phyloP scores from a whole-genome alignment of 1,139 yeast species.

The Scheffersomyces stambukii region DNA sequence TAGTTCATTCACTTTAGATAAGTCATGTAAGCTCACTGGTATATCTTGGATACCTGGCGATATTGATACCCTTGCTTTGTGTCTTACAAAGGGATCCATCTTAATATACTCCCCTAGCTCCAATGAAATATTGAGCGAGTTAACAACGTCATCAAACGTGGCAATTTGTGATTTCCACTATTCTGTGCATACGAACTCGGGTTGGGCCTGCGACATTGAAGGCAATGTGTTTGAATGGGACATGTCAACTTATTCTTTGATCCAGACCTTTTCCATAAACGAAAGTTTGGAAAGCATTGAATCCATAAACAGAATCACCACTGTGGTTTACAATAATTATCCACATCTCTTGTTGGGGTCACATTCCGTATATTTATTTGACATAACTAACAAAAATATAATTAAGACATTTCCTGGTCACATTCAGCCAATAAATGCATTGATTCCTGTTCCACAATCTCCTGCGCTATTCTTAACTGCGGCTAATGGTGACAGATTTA shows the following conservation, averaged over 20 bases:
- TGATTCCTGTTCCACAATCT: constrained; percentile 30
- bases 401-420: constrained; percentile 66
- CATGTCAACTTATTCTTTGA: constrained; percentile 34
- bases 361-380: constrained; percentile 54
- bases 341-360: constrained; percentile 59
- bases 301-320: constrained; percentile 27
- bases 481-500: constrained; percentile 74
- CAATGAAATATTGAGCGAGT: constrained; percentile 49
- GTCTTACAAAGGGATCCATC: constrained; percentile 63
- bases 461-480: constrained; percentile 55
- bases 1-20: constrained; percentile 49
- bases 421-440: constrained; percentile 56
- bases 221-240: constrained; percentile 70
- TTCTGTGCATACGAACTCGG: constrained; percentile 37
- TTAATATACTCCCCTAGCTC: constrained; percentile 66
- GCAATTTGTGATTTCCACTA: constrained; percentile 53
- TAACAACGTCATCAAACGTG: constrained; percentile 48
- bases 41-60: constrained; percentile 52
- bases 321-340: constrained; percentile 30
- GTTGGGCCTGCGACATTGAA: constrained; percentile 62
- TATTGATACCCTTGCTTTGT: constrained; percentile 46
- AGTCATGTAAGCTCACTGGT: constrained; percentile 47
- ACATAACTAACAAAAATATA: constrained; percentile 32
- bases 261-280: constrained; percentile 39
- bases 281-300: constrained; percentile 35